These are phyloP conservation scores for Mucuna pruriens DNA, from an alignment of 306 rosid genomes.

Conservation along the genomic window DNA sequence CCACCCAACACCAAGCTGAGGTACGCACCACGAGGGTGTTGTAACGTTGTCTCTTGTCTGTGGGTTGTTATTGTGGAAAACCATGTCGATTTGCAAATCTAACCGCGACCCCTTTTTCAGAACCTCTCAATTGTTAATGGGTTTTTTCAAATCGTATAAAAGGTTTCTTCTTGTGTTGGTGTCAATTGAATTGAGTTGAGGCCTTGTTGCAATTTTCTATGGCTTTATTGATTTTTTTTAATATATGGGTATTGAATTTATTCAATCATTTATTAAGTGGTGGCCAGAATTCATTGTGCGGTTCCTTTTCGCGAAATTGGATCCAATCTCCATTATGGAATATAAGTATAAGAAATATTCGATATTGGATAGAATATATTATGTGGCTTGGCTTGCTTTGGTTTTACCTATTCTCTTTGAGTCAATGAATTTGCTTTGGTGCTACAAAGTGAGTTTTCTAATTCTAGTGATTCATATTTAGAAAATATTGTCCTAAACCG, in stretches of 20 bases:
- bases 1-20: constrained; percentile 36
- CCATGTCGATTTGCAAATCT: constrained; percentile 30
- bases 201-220: constrained; percentile 4
- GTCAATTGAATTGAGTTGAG: constrained; percentile 6
- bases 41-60: background rate
- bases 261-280: constrained; percentile 30
- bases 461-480: constrained; percentile 16
- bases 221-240: background rate
- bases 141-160: constrained; percentile 28
- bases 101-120: constrained; percentile 46
- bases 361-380: constrained; percentile 34
- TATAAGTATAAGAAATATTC: constrained; percentile 7
- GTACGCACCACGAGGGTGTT: constrained; percentile 43
- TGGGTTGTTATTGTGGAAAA: background rate
- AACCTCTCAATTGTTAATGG: constrained; percentile 33
- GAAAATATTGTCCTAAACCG: constrained; percentile 14
- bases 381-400: constrained; percentile 33
- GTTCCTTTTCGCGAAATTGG: constrained; percentile 30
- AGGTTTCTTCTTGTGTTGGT: constrained; percentile 8
- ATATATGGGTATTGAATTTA: background rate
- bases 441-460: background rate
- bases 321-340: constrained; percentile 32
- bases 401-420: constrained; percentile 25
- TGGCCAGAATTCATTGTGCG: constrained; percentile 28
- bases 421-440: constrained; percentile 30